A percentile compares a stretch with the other conserved stretches of the same genome.
These are phyloP conservation scores for Nitzschia sp. DNA, from an alignment of 108 stramenopile genomes.

Conservation along the genomic window DNA sequence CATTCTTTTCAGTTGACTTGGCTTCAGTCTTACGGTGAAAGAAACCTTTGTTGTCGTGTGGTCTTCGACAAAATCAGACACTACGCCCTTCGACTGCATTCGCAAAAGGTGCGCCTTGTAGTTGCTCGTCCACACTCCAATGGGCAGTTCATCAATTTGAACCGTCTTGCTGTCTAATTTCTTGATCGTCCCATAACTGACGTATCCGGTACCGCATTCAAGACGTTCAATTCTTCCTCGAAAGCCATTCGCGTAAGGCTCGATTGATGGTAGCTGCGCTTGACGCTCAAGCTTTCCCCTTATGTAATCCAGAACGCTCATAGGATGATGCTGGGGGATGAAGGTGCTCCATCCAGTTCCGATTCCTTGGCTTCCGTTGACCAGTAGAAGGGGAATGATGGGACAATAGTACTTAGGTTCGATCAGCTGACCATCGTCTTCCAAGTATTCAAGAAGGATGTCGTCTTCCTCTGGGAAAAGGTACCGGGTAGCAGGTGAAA, in stretches of 20 bases:
- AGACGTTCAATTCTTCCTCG: constrained; percentile 56
- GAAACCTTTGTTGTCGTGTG: constrained; percentile 84
- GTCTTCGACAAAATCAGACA: constrained; percentile 74
- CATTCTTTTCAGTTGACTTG: constrained; percentile 51
- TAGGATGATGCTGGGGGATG: constrained; percentile 87
- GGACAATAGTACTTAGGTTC: constrained; percentile 88
- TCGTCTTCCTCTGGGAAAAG: constrained; percentile 89
- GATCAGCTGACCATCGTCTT: constrained; percentile 87
- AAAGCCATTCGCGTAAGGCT: constrained; percentile 72
- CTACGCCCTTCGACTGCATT: constrained; percentile 60
- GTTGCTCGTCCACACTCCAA: constrained; percentile 84
- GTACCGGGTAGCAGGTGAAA: constrained; percentile 69
- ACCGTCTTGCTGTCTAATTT: constrained; percentile 44
- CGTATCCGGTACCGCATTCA: constrained; percentile 36
- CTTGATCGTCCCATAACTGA: constrained; percentile 52
- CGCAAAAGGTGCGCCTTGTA: constrained; percentile 74
- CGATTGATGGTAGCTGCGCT: constrained; percentile 40
- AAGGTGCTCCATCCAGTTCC: constrained; percentile 94
- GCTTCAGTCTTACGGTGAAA: constrained; percentile 65
- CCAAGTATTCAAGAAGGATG: constrained; percentile 65
- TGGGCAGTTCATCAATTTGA: constrained; percentile 84
- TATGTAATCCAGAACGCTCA: constrained; percentile 79
- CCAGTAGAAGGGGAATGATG: constrained; percentile 81
- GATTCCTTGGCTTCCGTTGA: constrained; percentile 93
- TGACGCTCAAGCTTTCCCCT: constrained; percentile 56